phyloP scores from a whole-genome alignment of 805 yeast species.

The Candida insectorum region DNA sequence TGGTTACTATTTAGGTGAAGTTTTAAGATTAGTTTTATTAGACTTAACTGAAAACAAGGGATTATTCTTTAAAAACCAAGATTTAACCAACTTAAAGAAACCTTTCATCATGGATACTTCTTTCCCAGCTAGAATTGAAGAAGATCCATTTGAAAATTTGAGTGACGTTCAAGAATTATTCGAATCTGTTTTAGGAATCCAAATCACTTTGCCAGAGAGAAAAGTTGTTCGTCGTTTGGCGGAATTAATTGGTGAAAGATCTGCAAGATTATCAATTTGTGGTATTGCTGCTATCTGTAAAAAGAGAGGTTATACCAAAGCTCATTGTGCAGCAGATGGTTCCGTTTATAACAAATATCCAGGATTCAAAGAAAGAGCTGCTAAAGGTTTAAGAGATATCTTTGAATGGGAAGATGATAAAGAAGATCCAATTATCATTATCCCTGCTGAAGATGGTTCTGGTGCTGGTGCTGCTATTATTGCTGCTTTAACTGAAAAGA shows the following conservation, averaged over 20 bases:
- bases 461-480: slow-evolving; percentile 99
- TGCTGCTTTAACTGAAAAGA: slow-evolving; percentile 87
- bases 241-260: slow-evolving; percentile 85
- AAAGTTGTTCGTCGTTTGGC: slow-evolving; percentile 77
- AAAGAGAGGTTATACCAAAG: slow-evolving; percentile 74
- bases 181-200: slow-evolving; percentile 52
- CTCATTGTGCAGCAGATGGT: slow-evolving; percentile 96
- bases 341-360: slow-evolving; percentile 95
- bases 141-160: slow-evolving; percentile 83
- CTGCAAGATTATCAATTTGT: slow-evolving; percentile 89
- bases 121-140: slow-evolving; percentile 81
- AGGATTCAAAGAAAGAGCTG: slow-evolving; percentile 84
- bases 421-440: slow-evolving; percentile 79
- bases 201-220: slow-evolving; percentile 75
- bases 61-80: slow-evolving; percentile 67
- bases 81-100: slow-evolving; percentile 55
- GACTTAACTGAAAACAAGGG: slow-evolving; percentile 64
- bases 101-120: slow-evolving; percentile 86
- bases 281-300: slow-evolving; percentile 93
- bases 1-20: slow-evolving; percentile 94
- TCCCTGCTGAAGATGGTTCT: slow-evolving; percentile 96
- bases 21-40: slow-evolving; percentile 72
- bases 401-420: slow-evolving; percentile 64
- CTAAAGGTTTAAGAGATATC: slow-evolving; percentile 82
- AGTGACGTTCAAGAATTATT: slow-evolving; percentile 70